Base-by-base conservation (phyloP, 2,329 filamentous ascomycete genomes). In the Paraphoma chrysanthemicola region DNA sequence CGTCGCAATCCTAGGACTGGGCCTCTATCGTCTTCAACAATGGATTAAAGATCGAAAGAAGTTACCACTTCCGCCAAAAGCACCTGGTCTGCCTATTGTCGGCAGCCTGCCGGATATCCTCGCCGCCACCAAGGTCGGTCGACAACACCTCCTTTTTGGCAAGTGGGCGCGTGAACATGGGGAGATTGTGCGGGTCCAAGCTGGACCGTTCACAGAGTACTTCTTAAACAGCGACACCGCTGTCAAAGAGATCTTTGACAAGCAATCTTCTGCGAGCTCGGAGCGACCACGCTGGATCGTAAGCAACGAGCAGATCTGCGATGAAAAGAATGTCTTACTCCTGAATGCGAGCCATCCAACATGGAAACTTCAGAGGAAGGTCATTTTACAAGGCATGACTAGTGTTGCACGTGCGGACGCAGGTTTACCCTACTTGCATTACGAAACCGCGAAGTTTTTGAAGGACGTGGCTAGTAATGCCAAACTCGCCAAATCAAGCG, bases 191-290 rank as follows among this genome's bases (percentile, higher is more conserved):
- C 56, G 48, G 5, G 44, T 58, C 10, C 11, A 58, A 51, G 56
- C 38, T 18, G 56, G 52, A 1, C 51, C 51, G 4, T 50, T 58
- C 45, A 55, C 48, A 4, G 44, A 59, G 33, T 55, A 55, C 6
- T 62, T 78, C 18, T 60, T 81, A 54, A 80, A 79, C 62, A 76
- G 58, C 43, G 76, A 78, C 1, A 64, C 73, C 33, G 78, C 78
- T 0, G 67, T 80, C 12, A 71, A 70, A 17, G 78, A 80, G 14
- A 77, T 81, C 23, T 59, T 81, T 18, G 76, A 80, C 44, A 79
- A 75, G 51, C 62, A 66, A 33, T 71, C 73, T 6, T 51, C 64
- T 2, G 50, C 54, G n/a, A 74, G 75, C 1, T 76, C 74, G 0
- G 70, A 68, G 28, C 71, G 71, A 51, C 50, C 59, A 8, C 77